Base-by-base conservation (phyloP, 164 flowering plant species). In the Berberis vulgaris region DNA sequence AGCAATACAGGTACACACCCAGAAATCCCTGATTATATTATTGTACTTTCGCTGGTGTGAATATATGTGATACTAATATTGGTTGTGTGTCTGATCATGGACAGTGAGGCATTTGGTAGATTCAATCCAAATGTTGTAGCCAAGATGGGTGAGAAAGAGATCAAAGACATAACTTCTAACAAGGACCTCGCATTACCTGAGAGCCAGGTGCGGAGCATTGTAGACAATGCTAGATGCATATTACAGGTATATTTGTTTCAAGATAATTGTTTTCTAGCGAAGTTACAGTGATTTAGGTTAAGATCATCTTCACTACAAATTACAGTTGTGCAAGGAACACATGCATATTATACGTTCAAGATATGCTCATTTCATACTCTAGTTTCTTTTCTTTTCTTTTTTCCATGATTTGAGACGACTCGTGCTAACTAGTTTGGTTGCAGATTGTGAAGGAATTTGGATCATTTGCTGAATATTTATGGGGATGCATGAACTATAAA, bases 171-270 rank as follows among this genome's bases (percentile, higher is more conserved):
- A 40, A 70, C 77, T 42, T 79, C 84, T 52, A 73, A 86, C 79
- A 84, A 86, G 66, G 78, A 72, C 45, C 72, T 88, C 2, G 76
- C 68, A 72, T 67, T 92, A 68, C 72, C 84, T 10, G 96, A 89
- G 69, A 76, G 83, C 74, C 80, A 89, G 67, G 82, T 85, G 8
- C 83, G 96, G 66, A 84, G 89, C 84, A 81, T 89, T n/a, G 78
- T 92, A 7, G 91, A 89, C 74, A 92, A 92, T 77, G 93, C 96
- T 65, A 88, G 82, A 76, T 87, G 88, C 81, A 80, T 83, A 65
- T 45, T 73, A 6, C 78, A 85, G 91, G 98, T 59, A 85, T 81
- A 85, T 63, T 1, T 57, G 11, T 26, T 26, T 26, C 26, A 26
- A 7, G 1, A 52, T 7, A 52, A 10, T 1, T 52, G 54, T 52